phyloP scores from a whole-genome alignment of 1,139 yeast species.

The Chernovozyma sophiae-reginae region DNA sequence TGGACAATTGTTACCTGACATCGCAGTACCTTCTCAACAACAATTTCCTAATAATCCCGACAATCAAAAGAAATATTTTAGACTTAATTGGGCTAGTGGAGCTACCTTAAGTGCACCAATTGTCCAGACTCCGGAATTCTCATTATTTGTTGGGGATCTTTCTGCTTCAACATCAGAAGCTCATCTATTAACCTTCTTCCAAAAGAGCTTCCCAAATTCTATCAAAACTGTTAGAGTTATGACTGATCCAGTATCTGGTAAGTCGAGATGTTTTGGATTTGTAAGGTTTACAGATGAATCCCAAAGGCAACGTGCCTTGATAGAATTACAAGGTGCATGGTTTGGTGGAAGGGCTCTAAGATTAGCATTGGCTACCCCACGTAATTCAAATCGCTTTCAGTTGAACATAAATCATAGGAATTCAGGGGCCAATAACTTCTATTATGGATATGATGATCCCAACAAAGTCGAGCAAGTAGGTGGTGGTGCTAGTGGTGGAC shows the following conservation, averaged over 20 bases:
- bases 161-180: conserved; percentile 73
- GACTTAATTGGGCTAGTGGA: conserved; percentile 74
- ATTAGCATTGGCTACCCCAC: conserved; percentile 67
- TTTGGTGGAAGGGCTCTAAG: conserved; percentile 72
- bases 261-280: conserved; percentile 73
- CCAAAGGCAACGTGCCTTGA: conserved; percentile 61
- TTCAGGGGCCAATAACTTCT: conserved; percentile 1
- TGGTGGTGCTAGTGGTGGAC: not conserved
- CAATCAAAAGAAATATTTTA: conserved; percentile 56
- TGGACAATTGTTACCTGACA: conserved; percentile 60
- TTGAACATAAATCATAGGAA: conserved; percentile 5
- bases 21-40: conserved; percentile 46
- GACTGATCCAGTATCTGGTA: conserved; percentile 72
- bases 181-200: conserved; percentile 62
- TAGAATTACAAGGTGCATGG: conserved; percentile 72
- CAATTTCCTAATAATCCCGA: conserved; percentile 42
- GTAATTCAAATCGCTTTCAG: conserved; percentile 17
- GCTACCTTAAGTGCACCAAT: conserved; percentile 54
- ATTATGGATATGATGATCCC: not conserved
- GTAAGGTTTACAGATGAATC: conserved; percentile 61
- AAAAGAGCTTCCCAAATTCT: conserved; percentile 55
- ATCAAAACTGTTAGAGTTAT: conserved; percentile 67
- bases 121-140: conserved; percentile 50
- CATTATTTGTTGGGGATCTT: conserved; percentile 75
- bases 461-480: not conserved